Evolutionary conservation across 176 grass and related monocot genomes (phyloP).

Genomic region (Raddia guianensis): DNA sequence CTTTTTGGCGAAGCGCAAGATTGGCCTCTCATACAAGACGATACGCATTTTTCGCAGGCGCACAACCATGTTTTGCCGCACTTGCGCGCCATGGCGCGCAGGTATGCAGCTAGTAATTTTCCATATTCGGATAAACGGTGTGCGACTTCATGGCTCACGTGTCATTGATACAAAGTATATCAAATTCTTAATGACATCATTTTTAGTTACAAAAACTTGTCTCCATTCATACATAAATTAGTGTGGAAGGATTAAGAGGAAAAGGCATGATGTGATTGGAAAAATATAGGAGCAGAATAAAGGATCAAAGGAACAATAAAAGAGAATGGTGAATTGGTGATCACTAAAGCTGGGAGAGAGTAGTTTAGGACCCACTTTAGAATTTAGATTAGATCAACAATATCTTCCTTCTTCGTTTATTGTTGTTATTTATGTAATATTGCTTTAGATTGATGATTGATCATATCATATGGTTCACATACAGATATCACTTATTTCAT

Average conservation of each 20-base stretch:
- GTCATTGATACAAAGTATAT: too few species aligned
- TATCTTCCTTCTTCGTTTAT: slow-evolving; percentile 10
- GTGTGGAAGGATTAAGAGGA: background rate
- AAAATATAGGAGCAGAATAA: slow-evolving; percentile 34
- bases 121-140: too few species aligned
- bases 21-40: too few species aligned
- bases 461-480: background rate
- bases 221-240: background rate
- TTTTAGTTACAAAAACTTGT: too few species aligned
- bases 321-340: background rate
- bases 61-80: too few species aligned
- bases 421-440: background rate
- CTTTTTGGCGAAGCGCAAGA: too few species aligned
- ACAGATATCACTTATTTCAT: background rate
- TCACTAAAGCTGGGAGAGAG: background rate
- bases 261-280: background rate
- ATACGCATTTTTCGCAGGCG: too few species aligned
- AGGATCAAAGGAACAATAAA: slow-evolving; percentile 3
- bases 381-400: background rate
- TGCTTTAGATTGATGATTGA: background rate
- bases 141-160: too few species aligned
- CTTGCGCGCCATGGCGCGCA: too few species aligned
- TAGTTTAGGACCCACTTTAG: background rate
- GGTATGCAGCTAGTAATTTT: too few species aligned
- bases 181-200: too few species aligned